Conservation (phyloP, 345 rosid genomes). For the Dimocarpus longan region DNA sequence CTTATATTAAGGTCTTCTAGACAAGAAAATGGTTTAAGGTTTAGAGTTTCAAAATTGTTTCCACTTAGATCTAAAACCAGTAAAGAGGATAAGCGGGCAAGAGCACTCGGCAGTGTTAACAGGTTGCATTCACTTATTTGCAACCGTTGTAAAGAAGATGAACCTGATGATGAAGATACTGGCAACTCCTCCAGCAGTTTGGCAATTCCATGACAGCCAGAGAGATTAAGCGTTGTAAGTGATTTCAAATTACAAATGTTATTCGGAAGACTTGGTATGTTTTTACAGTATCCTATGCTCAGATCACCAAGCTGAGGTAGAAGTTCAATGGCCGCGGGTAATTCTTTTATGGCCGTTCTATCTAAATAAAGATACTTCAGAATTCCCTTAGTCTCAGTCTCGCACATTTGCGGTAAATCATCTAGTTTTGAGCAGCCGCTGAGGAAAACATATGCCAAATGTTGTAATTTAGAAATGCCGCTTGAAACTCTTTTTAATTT, state of each 20-base stretch:
- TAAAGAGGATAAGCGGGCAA: constrained; percentile 1
- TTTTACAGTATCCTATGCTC: constrained; percentile 1
- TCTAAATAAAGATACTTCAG: neutral
- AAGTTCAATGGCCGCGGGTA: constrained; percentile 7
- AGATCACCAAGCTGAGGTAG: neutral
- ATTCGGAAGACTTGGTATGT: constrained; percentile 9
- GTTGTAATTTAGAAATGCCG: neutral
- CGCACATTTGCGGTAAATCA: neutral
- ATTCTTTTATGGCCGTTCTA: constrained; percentile 18
- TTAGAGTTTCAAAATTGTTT: constrained; percentile 11
- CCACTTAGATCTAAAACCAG: neutral
- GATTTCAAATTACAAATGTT: neutral
- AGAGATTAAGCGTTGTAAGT: neutral
- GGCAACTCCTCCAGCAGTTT: neutral
- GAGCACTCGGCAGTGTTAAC: neutral
- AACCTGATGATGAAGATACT: neutral
- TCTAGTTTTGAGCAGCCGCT: constrained; percentile 6
- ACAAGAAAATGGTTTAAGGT: constrained; percentile 5
- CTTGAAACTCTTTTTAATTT: neutral
- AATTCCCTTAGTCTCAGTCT: neutral
- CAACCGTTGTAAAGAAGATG: neutral
- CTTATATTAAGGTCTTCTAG: neutral
- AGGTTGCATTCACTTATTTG: constrained; percentile 4
- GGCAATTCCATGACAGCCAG: neutral
- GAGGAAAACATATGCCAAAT: neutral